Percentiles rank a stretch among this genome's conserved stretches.
Evolutionary conservation across 495 filamentous ascomycete genomes (phyloP).

Genomic region (Aspergillus ellipticus): DNA sequence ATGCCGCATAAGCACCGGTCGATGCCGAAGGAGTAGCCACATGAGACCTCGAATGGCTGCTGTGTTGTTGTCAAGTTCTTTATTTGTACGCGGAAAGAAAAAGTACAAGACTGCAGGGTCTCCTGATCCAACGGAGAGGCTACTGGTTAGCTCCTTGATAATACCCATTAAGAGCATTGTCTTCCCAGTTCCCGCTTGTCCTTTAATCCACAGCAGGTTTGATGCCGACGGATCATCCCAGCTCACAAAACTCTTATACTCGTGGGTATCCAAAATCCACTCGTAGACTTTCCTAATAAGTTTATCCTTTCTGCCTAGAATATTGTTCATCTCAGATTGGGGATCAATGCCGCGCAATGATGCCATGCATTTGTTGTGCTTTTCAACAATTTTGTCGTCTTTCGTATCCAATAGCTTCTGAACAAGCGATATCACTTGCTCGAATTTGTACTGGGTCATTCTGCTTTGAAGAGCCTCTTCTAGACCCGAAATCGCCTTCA

Average conservation of each 20-base stretch:
- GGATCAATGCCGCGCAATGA: background rate
- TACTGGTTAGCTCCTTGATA: slow-evolving; percentile 1
- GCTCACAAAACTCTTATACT: background rate
- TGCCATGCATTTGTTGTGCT: background rate
- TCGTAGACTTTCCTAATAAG: background rate
- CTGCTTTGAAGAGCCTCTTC: background rate
- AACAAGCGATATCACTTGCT: no score
- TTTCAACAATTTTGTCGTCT: no score
- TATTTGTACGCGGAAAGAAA: background rate
- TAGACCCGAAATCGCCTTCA: background rate
- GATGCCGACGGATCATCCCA: background rate
- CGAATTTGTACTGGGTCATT: no score
- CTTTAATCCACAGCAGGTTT: slow-evolving; percentile 33
- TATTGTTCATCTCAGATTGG: background rate
- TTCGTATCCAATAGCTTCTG: no score
- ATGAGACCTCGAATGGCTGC: background rate
- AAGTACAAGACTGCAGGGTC: slow-evolving; percentile 1
- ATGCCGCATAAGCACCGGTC: background rate
- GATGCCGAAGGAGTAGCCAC: background rate
- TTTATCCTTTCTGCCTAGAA: background rate
- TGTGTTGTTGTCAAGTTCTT: background rate
- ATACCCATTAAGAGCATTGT: background rate
- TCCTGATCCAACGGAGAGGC: background rate
- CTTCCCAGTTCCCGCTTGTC: slow-evolving; percentile 30
- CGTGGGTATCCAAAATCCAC: background rate